A percentile compares a stretch with the other conserved stretches of the same genome.
These are phyloP conservation scores for Tylopilus balloui DNA, from an alignment of 768 basidiomycete species.

Conservation along the genomic window DNA sequence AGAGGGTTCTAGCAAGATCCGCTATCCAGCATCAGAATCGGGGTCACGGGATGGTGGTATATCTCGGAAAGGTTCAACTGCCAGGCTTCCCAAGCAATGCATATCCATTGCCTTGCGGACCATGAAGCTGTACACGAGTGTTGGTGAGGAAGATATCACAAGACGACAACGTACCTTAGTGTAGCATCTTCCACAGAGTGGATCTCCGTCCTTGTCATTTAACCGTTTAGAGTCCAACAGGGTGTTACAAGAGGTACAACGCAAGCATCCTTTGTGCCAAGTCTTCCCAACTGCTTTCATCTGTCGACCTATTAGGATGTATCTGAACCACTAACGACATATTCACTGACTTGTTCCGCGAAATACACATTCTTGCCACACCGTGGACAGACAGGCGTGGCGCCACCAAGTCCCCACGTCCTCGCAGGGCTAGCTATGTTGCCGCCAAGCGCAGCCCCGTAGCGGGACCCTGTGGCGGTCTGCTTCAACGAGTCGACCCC, in stretches of 20 bases:
- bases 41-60: neutral
- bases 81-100: constrained; percentile 59
- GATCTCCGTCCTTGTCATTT: constrained; percentile 71
- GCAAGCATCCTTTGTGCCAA: constrained; percentile 71
- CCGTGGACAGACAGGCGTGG: constrained; percentile 58
- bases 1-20: constrained; percentile 6
- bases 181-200: constrained; percentile 70
- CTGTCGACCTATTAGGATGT: constrained; percentile 34
- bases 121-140: constrained; percentile 51
- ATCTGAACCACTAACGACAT: neutral
- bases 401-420: constrained; percentile 49
- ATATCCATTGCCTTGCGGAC: constrained; percentile 71
- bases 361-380: constrained; percentile 81
- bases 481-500: constrained; percentile 33
- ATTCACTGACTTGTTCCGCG: constrained; percentile 62
- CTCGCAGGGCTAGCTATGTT: constrained; percentile 39
- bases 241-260: constrained; percentile 70
- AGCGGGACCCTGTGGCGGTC: constrained; percentile 59
- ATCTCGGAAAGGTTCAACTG: constrained; percentile 25
- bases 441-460: constrained; percentile 52
- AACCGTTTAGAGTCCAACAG: constrained; percentile 67
- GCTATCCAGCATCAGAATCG: constrained; percentile 5
- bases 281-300: constrained; percentile 79
- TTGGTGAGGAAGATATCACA: neutral
- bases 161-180: constrained; percentile 43